Percentiles rank a stretch among this genome's conserved stretches.
These are phyloP conservation scores for Otatea glauca DNA, from an alignment of 176 grass and related monocot genomes.

Conservation along the genomic window DNA sequence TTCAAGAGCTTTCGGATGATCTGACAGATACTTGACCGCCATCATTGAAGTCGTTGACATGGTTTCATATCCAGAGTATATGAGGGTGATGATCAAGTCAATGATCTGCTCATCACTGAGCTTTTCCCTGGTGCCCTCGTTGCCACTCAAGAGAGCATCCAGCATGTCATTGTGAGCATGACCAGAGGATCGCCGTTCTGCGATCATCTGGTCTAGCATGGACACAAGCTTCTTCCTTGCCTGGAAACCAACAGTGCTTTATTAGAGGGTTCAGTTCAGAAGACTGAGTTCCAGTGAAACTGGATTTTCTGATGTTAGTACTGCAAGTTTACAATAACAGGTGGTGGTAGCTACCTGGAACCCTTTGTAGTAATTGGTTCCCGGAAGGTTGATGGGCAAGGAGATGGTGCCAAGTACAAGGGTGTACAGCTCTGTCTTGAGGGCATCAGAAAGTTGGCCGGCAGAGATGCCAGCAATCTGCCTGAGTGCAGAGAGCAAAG, in stretches of 20 bases:
- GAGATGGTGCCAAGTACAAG: constrained; percentile 93
- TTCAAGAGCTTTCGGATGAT: constrained; percentile 74
- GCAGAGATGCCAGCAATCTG: constrained; percentile 88
- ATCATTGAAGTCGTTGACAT: constrained; percentile 97
- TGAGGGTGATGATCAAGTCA: constrained; percentile 82
- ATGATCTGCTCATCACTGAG: constrained; percentile 87
- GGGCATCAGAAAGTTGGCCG: constrained; percentile 76
- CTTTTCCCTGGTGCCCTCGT: constrained; percentile 58
- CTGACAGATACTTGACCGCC: constrained; percentile 89
- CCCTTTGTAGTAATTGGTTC: constrained; percentile 73
- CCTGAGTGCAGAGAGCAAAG: constrained; percentile 78
- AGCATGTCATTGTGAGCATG: constrained; percentile 70
- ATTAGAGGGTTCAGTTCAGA: constrained; percentile 30
- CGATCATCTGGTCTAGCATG: constrained; percentile 73
- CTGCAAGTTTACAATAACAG: constrained; percentile 25
- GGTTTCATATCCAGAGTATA: constrained; percentile 97
- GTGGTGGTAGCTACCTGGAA: constrained; percentile 69
- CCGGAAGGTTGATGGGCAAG: constrained; percentile 83
- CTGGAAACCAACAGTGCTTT: constrained; percentile 35
- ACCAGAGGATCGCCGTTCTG: constrained; percentile 53
- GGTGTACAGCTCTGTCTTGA: constrained; percentile 85
- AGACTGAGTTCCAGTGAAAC: too few species aligned
- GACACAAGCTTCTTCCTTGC: constrained; percentile 90
- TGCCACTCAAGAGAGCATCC: constrained; percentile 61
- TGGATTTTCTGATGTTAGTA: neutral